Percentiles rank a stretch among this genome's conserved stretches.
These are phyloP conservation scores for Leishmania mexicana DNA, from an alignment of 208 protist species.

Conservation along the genomic window DNA sequence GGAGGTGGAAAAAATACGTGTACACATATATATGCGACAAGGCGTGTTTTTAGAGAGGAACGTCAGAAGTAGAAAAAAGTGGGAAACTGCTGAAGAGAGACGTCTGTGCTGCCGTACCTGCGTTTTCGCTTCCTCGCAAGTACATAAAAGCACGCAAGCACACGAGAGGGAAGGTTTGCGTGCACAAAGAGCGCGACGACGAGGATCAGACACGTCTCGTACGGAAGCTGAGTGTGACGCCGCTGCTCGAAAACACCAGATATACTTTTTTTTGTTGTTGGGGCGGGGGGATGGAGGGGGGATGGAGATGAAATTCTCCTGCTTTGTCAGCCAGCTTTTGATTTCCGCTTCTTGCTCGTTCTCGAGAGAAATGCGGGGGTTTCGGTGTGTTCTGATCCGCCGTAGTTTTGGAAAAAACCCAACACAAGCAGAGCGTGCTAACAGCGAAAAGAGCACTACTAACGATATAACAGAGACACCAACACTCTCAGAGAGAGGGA, in stretches of 20 bases:
- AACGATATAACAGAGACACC: not conserved
- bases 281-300: not conserved
- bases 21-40: not conserved
- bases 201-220: not conserved
- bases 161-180: not conserved
- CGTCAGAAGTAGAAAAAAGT: not conserved
- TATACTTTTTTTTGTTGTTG: not conserved
- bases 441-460: not conserved
- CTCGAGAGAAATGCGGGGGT: not conserved
- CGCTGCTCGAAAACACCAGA: not conserved
- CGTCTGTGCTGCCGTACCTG: not conserved
- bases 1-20: not conserved
- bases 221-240: not conserved
- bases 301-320: not conserved
- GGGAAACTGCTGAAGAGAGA: not conserved
- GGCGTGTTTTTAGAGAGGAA: not conserved
- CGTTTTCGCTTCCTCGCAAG: not conserved
- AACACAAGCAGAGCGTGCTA: not conserved
- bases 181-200: not conserved
- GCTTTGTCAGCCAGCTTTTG: not conserved
- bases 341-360: not conserved
- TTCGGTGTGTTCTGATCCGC: not conserved
- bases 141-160: not conserved
- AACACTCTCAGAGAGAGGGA: slow-evolving; percentile 7
- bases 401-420: not conserved